Conservation (phyloP, 129 eudicot species). For the Lonicera japonica region DNA sequence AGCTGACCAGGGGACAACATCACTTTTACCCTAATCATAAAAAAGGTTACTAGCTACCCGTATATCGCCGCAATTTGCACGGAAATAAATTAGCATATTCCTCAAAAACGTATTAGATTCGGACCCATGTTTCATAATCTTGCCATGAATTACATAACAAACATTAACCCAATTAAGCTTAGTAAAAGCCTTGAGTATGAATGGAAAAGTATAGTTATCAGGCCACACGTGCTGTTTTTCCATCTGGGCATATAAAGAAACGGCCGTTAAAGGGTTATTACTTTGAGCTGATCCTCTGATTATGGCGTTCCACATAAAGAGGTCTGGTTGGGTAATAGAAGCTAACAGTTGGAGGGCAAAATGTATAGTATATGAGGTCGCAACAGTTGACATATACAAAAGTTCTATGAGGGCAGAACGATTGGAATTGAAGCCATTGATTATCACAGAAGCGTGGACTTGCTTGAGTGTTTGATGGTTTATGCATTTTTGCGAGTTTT, state of each 20-base stretch:
- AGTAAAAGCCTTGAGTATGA: conserved; percentile 69
- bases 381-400: conserved; percentile 44
- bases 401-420: conserved; percentile 43
- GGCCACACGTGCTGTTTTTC: conserved; percentile 36
- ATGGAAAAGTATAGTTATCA: conserved; percentile 76
- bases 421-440: conserved; percentile 53
- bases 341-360: conserved; percentile 78
- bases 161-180: conserved; percentile 51
- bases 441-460: conserved; percentile 53
- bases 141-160: conserved; percentile 59
- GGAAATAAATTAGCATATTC: conserved; percentile 62
- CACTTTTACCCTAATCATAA: conserved; percentile 34
- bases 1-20: conserved; percentile 87
- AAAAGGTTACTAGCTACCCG: conserved; percentile 47
- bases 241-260: conserved; percentile 52
- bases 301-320: conserved; percentile 75
- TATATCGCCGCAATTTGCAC: conserved; percentile 62
- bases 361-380: conserved; percentile 37
- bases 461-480: conserved; percentile 47
- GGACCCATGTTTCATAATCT: conserved; percentile 51
- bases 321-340: conserved; percentile 56
- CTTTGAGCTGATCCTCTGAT: conserved; percentile 88
- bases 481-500: conserved; percentile 37
- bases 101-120: conserved; percentile 46
- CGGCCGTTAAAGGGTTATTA: conserved; percentile 39